Evolutionary conservation across 768 basidiomycete genomes (phyloP).

Genomic region (Asterophora parasitica): DNA sequence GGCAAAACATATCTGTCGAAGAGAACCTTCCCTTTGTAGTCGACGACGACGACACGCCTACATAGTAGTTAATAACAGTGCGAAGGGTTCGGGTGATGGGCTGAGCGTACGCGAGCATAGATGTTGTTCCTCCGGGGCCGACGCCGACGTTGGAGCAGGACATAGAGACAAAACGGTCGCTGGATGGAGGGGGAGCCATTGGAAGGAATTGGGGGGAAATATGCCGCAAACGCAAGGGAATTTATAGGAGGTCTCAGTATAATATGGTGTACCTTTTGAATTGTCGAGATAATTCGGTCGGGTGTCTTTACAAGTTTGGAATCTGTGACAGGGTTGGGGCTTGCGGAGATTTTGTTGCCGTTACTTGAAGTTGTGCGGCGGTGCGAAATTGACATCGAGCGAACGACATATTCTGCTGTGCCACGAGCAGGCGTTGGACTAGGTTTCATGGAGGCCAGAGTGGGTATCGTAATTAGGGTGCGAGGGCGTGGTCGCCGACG

Average conservation of each 20-base stretch:
- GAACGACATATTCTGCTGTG: slow-evolving; percentile 25
- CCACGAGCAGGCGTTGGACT: slow-evolving; percentile 15
- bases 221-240: slow-evolving; percentile 6
- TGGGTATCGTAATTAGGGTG: slow-evolving; percentile 12
- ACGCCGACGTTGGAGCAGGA: slow-evolving; percentile 73
- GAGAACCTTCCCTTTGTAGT: slow-evolving; percentile 52
- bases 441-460: slow-evolving; percentile 17
- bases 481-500: slow-evolving; percentile 9
- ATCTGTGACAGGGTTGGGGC: slow-evolving; percentile 18
- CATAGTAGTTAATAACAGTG: not conserved
- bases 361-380: slow-evolving; percentile 19
- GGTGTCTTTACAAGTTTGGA: slow-evolving; percentile 2
- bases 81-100: not conserved
- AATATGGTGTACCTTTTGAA: slow-evolving; percentile 11
- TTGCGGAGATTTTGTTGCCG: slow-evolving; percentile 23
- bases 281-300: slow-evolving; percentile 7
- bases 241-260: slow-evolving; percentile 14
- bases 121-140: slow-evolving; percentile 75
- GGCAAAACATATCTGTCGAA: slow-evolving; percentile 66
- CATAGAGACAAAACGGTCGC: slow-evolving; percentile 50
- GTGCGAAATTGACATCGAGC: slow-evolving; percentile 26
- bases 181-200: slow-evolving; percentile 32
- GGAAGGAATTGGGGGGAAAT: slow-evolving; percentile 11
- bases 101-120: slow-evolving; percentile 70
- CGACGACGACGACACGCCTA: slow-evolving; percentile 47